These are phyloP conservation scores for Elaeis oleifera DNA, from an alignment of 202 grass and related monocot genomes.

Conservation along the genomic window DNA sequence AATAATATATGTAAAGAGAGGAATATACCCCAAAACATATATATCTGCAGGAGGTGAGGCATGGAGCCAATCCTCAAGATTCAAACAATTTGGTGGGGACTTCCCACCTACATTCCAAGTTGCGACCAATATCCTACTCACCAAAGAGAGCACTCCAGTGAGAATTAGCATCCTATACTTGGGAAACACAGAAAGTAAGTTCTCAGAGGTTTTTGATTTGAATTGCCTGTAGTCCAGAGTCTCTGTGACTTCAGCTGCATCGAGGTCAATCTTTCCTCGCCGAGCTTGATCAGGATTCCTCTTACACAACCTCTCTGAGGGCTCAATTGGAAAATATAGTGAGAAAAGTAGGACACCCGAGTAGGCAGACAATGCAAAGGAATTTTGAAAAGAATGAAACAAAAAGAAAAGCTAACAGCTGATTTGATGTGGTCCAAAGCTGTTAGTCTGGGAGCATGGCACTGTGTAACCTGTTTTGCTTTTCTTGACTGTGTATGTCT, in stretches of 20 bases:
- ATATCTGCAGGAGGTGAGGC: slow-evolving; percentile 13
- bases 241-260: slow-evolving; percentile 85
- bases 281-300: slow-evolving; percentile 49
- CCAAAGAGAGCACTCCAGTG: not conserved
- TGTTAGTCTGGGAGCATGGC: slow-evolving; percentile 2
- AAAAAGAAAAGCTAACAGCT: slow-evolving; percentile 20
- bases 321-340: slow-evolving; percentile 7
- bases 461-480: slow-evolving; percentile 58
- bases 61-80: slow-evolving; percentile 22
- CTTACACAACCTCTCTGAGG: slow-evolving; percentile 51
- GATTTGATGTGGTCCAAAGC: slow-evolving; percentile 12
- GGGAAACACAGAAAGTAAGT: slow-evolving; percentile 1
- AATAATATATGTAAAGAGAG: not conserved
- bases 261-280: slow-evolving; percentile 90
- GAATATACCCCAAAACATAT: slow-evolving; percentile 10
- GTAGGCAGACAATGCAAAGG: slow-evolving; percentile 12
- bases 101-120: slow-evolving; percentile 23
- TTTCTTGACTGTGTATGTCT: slow-evolving; percentile 61
- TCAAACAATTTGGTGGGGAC: slow-evolving; percentile 12
- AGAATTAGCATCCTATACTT: not conserved
- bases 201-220: slow-evolving; percentile 9
- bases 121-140: slow-evolving; percentile 11
- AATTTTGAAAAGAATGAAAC: slow-evolving; percentile 19
- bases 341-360: not conserved
- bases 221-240: slow-evolving; percentile 72